Evolutionary conservation across 2,329 filamentous ascomycete species (phyloP).

Genomic region (Fusarium pseudonygamai): DNA sequence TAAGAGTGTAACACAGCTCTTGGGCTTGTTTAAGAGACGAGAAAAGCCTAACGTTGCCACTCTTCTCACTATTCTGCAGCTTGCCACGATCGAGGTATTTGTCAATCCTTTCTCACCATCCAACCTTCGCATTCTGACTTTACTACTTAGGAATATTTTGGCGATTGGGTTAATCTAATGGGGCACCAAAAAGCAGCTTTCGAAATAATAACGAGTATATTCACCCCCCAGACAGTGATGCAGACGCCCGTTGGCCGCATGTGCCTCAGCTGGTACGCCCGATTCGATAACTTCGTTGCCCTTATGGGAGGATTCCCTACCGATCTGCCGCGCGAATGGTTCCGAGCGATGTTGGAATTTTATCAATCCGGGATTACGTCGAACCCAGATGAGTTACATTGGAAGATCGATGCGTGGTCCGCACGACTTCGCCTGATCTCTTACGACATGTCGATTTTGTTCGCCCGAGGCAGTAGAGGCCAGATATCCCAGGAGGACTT

Average conservation of each 20-base stretch:
- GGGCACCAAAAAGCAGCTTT: constrained; percentile 92
- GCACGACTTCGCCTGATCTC: constrained; percentile 76
- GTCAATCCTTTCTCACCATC: constrained; percentile 1
- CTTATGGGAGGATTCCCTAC: constrained; percentile 83
- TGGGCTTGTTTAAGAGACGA: constrained; percentile 74
- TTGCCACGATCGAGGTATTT: constrained; percentile 89
- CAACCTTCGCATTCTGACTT: constrained; percentile 17
- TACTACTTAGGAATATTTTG: constrained; percentile 80
- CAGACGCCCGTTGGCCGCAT: constrained; percentile 75
- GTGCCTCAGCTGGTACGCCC: constrained; percentile 87
- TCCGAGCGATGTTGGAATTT: constrained; percentile 69
- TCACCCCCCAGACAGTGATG: constrained; percentile 79
- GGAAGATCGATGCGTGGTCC: constrained; percentile 73
- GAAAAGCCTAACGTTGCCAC: constrained; percentile 78
- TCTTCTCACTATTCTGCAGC: constrained; percentile 86
- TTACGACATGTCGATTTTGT: constrained; percentile 82
- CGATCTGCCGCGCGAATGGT: constrained; percentile 81
- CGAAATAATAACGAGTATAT: constrained; percentile 80
- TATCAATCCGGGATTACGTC: constrained; percentile 66
- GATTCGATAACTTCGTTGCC: constrained; percentile 86
- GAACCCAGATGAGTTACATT: constrained; percentile 70
- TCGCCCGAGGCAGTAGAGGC: constrained; percentile 72
- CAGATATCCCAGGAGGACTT: constrained; percentile 74
- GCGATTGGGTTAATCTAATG: constrained; percentile 94
- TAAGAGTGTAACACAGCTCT: constrained; percentile 80